Evolutionary conservation across 345 rosid genomes (phyloP).

Genomic region (Aegle marmelos): DNA sequence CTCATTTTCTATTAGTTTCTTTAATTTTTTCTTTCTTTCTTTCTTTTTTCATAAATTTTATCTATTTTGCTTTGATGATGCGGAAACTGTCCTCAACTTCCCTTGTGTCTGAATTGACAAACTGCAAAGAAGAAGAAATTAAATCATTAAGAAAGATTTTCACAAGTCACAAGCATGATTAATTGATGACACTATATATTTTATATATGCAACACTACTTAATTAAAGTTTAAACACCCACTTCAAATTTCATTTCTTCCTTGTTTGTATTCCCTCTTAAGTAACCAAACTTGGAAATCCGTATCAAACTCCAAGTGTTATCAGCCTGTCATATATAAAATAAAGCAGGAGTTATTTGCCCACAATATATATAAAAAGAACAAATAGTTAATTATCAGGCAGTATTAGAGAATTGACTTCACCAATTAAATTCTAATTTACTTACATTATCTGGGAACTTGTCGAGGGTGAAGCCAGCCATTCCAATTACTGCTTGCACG

Average conservation of each 20-base stretch:
- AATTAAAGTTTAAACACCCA: not conserved
- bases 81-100: constrained; percentile 47
- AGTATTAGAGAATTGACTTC: not conserved
- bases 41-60: not conserved
- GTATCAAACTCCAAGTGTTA: constrained; percentile 44
- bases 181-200: too few species aligned
- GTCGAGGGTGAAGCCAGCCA: constrained; percentile 64
- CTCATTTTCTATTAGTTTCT: too few species aligned
- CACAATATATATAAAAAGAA: too few species aligned
- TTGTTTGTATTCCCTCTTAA: constrained; percentile 44
- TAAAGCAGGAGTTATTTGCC: too few species aligned
- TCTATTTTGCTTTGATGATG: constrained; percentile 27
- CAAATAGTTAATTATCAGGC: too few species aligned
- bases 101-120: constrained; percentile 38
- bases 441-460: constrained; percentile 12
- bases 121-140: constrained; percentile 32
- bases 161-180: too few species aligned
- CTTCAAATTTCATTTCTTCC: constrained; percentile 45
- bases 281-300: constrained; percentile 49
- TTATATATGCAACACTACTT: too few species aligned
- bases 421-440: not conserved
- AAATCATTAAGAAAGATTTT: not conserved
- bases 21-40: too few species aligned
- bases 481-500: constrained; percentile 59
- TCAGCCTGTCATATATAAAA: not conserved